Percentiles rank a stretch among this genome's conserved stretches.
phyloP scores from a whole-genome alignment of 352 stramenopile genomes.

The Pseudoperonospora humuli region DNA sequence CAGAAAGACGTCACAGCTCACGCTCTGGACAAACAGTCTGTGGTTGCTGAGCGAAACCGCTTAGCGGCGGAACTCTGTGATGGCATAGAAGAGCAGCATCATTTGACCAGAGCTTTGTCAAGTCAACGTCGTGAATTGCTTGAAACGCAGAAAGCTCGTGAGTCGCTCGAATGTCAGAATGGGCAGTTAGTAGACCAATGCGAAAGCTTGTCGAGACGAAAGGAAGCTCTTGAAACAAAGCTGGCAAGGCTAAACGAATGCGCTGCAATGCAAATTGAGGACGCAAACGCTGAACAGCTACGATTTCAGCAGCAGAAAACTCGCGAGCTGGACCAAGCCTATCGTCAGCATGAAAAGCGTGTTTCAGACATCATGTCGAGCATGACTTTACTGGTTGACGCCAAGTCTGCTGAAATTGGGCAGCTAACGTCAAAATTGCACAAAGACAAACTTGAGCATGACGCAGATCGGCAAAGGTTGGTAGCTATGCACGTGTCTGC shows the following conservation, averaged over 20 bases:
- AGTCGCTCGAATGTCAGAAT: slow-evolving; percentile 1
- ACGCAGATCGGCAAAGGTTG: slow-evolving; percentile 3
- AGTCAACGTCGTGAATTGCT: slow-evolving; percentile 3
- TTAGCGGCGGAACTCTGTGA: slow-evolving; percentile 4
- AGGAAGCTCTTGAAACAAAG: slow-evolving; percentile 2
- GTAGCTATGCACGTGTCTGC: slow-evolving; percentile 1
- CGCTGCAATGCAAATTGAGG: slow-evolving; percentile 13
- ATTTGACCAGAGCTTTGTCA: slow-evolving; percentile 1
- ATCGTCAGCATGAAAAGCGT: slow-evolving; percentile 3
- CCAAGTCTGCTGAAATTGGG: slow-evolving; percentile 31
- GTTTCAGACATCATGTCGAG: slow-evolving; percentile 13
- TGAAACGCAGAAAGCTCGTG: neutral
- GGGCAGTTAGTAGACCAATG: slow-evolving; percentile 4
- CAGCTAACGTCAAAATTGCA: slow-evolving; percentile 19
- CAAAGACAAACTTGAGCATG: slow-evolving; percentile 1
- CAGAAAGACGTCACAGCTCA: slow-evolving; percentile 12
- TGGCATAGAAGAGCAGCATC: neutral
- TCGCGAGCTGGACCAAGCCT: slow-evolving; percentile 3
- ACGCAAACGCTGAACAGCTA: slow-evolving; percentile 4
- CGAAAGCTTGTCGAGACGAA: neutral
- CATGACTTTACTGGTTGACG: slow-evolving; percentile 35
- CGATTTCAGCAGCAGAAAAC: slow-evolving; percentile 7
- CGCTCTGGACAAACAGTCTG: slow-evolving; percentile 1
- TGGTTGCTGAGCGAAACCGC: slow-evolving; percentile 1
- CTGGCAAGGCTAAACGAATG: slow-evolving; percentile 10